Evolutionary conservation across 805 yeast species (phyloP).

Genomic region (Candida peoriensis): DNA sequence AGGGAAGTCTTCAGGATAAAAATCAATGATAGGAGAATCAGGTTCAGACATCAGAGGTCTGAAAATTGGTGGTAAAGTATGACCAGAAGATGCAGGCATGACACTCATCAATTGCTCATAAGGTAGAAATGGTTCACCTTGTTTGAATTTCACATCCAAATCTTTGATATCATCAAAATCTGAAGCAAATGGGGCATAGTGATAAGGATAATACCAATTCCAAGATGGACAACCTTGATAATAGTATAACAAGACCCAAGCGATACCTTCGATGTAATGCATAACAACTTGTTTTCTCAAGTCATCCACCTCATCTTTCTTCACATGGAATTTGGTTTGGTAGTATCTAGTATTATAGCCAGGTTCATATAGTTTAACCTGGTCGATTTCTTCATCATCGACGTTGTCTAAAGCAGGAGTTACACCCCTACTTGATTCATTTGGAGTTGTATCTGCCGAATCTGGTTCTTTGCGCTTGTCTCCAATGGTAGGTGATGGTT

Average conservation of each 20-base stretch:
- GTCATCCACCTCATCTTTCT: slow-evolving; percentile 46
- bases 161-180: slow-evolving; percentile 60
- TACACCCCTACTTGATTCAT: slow-evolving; percentile 8
- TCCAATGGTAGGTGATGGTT: slow-evolving; percentile 13
- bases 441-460: slow-evolving; percentile 13
- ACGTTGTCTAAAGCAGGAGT: slow-evolving; percentile 20
- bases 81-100: slow-evolving; percentile 89
- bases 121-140: slow-evolving; percentile 81
- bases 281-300: slow-evolving; percentile 57
- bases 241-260: slow-evolving; percentile 94
- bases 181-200: slow-evolving; percentile 95
- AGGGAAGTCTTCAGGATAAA: slow-evolving; percentile 82
- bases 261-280: slow-evolving; percentile 85
- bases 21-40: slow-evolving; percentile 74
- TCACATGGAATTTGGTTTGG: slow-evolving; percentile 60
- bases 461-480: slow-evolving; percentile 20
- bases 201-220: slow-evolving; percentile 97
- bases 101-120: slow-evolving; percentile 94
- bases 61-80: slow-evolving; percentile 76
- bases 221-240: slow-evolving; percentile 98
- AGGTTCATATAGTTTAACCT: slow-evolving; percentile 73
- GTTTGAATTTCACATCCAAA: slow-evolving; percentile 50
- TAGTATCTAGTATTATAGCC: slow-evolving; percentile 87
- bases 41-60: slow-evolving; percentile 76
- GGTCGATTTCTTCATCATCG: slow-evolving; percentile 39